Evolutionary conservation across 768 basidiomycete genomes (phyloP), one percentile per base, ranked within the genome.

Genomic region (Boletus rufocinnamomeus): DNA sequence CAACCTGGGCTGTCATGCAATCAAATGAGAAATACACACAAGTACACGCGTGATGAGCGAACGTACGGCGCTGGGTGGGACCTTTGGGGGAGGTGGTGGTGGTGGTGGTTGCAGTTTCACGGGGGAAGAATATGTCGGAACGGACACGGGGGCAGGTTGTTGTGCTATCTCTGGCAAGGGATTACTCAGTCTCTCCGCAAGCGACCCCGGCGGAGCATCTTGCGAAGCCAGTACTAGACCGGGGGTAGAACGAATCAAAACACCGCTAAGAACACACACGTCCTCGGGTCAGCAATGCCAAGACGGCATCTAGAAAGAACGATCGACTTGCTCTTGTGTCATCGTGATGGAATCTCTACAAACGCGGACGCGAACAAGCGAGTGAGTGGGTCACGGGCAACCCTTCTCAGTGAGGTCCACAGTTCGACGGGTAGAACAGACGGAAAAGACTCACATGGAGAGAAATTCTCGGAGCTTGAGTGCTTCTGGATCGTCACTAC

Each of bases 401-500:
- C 14, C 34, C 27, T 35, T 50, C 51, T 32, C 30, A 34, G 45
- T 65, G 56, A 63, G 63, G 59, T 57, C 35, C 44, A 32, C 44
- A 41, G 43, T n/a, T 5, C 21, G 27, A 45, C 4, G 30, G 28
- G 38, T 6, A 8, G 25, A 14, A 41, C 14, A 16, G 41, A 48
- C 5, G 14, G 3, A 3, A 23, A 30, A 11, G 21, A 47, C 72
- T 63, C 37, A 72, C 71, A 72, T 72, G 55, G 69, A 74, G 30
- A 72, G 71, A 4, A 52, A 35, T 3, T 61, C 21, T 14, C 70
- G 71, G 21, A 72, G 66, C 19, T 51, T 56, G 56, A 49, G 55
- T 11, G 65, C 58, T 30, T 74, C 63, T 3, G 66, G 61, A 27
- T 68, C 72, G 28, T 65, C 48, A 37, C 61, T 57, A 23, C 65